Evolutionary conservation across 257 asterid genomes (phyloP).

Genomic region (Salvia hispanica): DNA sequence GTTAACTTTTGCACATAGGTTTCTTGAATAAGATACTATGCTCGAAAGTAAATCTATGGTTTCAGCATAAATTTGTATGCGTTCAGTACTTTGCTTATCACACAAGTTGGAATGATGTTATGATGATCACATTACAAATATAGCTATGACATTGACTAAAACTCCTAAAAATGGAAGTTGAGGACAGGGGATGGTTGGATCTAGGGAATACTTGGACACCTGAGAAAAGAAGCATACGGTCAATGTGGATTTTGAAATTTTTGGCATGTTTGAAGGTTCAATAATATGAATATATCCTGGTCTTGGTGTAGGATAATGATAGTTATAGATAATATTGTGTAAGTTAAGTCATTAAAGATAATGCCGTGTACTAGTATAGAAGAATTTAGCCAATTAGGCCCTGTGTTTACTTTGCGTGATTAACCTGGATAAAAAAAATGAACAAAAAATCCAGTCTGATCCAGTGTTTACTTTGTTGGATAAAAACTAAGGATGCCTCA

Average conservation of each 20-base stretch:
- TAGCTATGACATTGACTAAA: background rate
- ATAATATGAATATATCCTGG: background rate
- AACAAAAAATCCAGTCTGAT: no score
- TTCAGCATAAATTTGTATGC: background rate
- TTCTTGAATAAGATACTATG: slow-evolving; percentile 8
- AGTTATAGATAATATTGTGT: background rate
- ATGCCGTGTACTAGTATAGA: background rate
- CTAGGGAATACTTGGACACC: background rate
- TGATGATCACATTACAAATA: background rate
- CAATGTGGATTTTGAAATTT: slow-evolving; percentile 15
- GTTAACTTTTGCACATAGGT: slow-evolving; percentile 10
- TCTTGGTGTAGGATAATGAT: background rate
- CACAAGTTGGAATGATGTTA: slow-evolving; percentile 19
- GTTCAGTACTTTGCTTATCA: slow-evolving; percentile 11
- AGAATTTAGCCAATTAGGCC: background rate
- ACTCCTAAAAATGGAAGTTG: background rate
- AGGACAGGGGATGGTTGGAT: background rate
- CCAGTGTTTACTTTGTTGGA: no score
- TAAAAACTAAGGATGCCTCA: no score
- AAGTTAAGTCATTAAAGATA: background rate
- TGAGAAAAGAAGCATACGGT: background rate
- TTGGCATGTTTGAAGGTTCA: slow-evolving; percentile 13
- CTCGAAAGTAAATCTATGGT: background rate
- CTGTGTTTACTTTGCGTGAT: no score
- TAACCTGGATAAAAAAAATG: no score